Evolutionary conservation across 169 alveolate species (phyloP), one percentile per base, ranked within the genome.

Genomic region (Neospora caninum): DNA sequence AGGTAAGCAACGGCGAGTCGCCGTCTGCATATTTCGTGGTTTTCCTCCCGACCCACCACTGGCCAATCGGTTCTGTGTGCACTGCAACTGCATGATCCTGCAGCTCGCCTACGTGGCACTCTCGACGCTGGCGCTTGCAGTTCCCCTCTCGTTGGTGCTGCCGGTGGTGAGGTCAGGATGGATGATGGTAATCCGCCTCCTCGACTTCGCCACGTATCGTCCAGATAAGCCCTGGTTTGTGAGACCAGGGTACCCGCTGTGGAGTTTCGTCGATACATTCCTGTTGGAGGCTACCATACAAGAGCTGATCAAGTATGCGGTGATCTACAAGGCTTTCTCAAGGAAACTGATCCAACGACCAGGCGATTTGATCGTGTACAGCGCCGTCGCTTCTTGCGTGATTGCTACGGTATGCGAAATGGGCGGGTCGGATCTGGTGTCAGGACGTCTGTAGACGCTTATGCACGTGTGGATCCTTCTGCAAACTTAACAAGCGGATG

Each of bases 111-210:
- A 31, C 34, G 93, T 89, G 45, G 64, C 54, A 39, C 88, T 70
- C 45, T 89, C 93, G 38, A 53, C 93, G n/a, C 93, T 89, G 49
- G 69, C 88, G 53, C 43, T 89, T 49, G 67, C 88, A 29, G 39
- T 70, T 45, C 93, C 93, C 4, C 88, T 89, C 9, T 34, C 54
- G 20, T 9, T 43, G 80, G 36, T 18, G 49, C 88, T 89, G 93
- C 93, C 93, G 31, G 87, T 89, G 70, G 69, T 89, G 88, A 69
- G 93, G 73, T 45, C 80, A 27, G 93, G 88, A n/a, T 89, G 88
- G 93, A 31, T 39, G 88, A 22, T 89, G 88, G 93, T 70, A 34
- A 70, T 89, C 20, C 67, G 93, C 39, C 88, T 89, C 78, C 88
- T 89, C 41, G 93, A 89, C 45, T 31, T 89, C 16, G 93, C 93